These are phyloP conservation scores for Lignosus rhinocerotis DNA, from an alignment of 1,284 basidiomycete genomes.

Conservation along the genomic window DNA sequence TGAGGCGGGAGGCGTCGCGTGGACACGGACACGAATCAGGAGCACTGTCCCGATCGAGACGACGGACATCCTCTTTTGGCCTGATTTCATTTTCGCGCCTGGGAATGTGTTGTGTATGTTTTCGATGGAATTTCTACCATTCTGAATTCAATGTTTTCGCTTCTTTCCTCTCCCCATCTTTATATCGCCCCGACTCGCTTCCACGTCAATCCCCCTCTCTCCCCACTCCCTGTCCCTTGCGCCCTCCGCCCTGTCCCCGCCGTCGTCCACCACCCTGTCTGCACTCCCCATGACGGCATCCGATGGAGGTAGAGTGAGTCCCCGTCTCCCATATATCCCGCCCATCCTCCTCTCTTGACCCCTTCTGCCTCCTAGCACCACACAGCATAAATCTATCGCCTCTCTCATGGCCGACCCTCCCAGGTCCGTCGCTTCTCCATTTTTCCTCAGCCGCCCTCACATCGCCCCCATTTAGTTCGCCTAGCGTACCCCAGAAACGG, in stretches of 20 bases:
- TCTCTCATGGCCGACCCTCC: slow-evolving; percentile 25
- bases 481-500: slow-evolving; percentile 42
- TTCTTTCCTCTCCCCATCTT: slow-evolving; percentile 33
- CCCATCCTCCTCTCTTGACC: background rate
- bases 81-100: slow-evolving; percentile 30
- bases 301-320: slow-evolving; percentile 28
- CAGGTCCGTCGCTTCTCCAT: slow-evolving; percentile 20
- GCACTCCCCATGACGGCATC: background rate
- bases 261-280: background rate
- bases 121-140: slow-evolving; percentile 35
- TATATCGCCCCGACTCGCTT: slow-evolving; percentile 30
- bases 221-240: slow-evolving; percentile 21
- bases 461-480: slow-evolving; percentile 9
- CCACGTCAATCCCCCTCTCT: slow-evolving; percentile 30
- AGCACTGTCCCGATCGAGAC: slow-evolving; percentile 25
- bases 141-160: slow-evolving; percentile 38
- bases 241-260: slow-evolving; percentile 8
- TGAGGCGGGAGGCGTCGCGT: slow-evolving; percentile 1
- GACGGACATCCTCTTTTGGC: slow-evolving; percentile 25
- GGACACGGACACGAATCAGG: slow-evolving; percentile 25
- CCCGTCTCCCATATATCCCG: background rate
- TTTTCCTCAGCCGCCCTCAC: background rate
- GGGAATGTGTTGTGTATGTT: slow-evolving; percentile 37
- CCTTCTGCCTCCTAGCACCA: background rate
- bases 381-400: slow-evolving; percentile 18